These are phyloP conservation scores for Beauveria sp. DNA, from an alignment of 2,329 filamentous ascomycete genomes.

Conservation along the genomic window DNA sequence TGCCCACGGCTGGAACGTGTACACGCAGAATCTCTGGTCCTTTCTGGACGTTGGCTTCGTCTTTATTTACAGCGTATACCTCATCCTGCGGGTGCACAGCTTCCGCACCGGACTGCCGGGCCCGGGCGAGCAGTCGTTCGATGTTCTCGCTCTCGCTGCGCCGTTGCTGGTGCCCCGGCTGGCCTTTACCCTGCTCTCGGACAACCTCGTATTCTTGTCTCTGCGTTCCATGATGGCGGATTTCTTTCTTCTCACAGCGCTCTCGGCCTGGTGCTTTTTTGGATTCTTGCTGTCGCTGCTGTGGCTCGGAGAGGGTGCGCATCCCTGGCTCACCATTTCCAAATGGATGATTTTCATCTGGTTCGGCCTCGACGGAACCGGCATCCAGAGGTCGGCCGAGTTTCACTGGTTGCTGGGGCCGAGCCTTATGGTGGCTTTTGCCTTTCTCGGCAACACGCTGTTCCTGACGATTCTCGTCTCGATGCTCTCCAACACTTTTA, in stretches of 20 bases:
- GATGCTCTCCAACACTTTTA: slow-evolving; percentile 79
- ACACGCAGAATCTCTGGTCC: slow-evolving; percentile 83
- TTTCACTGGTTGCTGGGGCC: slow-evolving; percentile 78
- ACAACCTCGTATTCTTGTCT: slow-evolving; percentile 77
- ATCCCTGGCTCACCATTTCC: slow-evolving; percentile 57
- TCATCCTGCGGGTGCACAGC: slow-evolving; percentile 60
- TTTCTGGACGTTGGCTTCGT: slow-evolving; percentile 77
- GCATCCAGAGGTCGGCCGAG: slow-evolving; percentile 53
- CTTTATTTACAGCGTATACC: slow-evolving; percentile 62
- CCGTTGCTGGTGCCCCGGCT: slow-evolving; percentile 71
- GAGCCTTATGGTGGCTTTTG: slow-evolving; percentile 72
- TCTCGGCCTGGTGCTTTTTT: slow-evolving; percentile 76
- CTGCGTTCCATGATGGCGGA: slow-evolving; percentile 79
- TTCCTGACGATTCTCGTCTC: slow-evolving; percentile 87
- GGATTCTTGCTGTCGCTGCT: slow-evolving; percentile 73
- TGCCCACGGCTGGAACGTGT: slow-evolving; percentile 71
- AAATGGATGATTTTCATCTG: slow-evolving; percentile 94
- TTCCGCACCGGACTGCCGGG: slow-evolving; percentile 41
- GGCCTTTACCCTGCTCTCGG: slow-evolving; percentile 75
- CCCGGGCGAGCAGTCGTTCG: slow-evolving; percentile 59
- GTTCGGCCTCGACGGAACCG: slow-evolving; percentile 75
- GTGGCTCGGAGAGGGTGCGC: slow-evolving; percentile 64
- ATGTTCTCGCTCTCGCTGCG: slow-evolving; percentile 72
- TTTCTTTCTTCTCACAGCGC: slow-evolving; percentile 67
- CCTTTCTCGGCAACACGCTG: slow-evolving; percentile 78